Evolutionary conservation across 306 rosid genomes (phyloP).

Genomic region (Rosa chinensis): DNA sequence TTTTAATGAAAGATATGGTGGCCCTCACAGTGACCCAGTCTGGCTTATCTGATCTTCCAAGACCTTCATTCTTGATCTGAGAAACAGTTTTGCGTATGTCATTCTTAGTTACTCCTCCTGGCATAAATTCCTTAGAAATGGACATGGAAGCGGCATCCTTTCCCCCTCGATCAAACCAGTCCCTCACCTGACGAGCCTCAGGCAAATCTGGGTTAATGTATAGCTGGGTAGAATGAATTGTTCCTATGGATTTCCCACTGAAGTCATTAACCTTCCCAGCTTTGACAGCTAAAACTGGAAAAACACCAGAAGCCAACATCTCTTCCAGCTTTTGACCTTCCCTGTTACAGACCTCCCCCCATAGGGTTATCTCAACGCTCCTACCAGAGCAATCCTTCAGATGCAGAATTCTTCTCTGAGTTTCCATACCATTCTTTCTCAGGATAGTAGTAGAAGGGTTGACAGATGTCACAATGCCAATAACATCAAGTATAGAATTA

Average conservation of each 20-base stretch:
- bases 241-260: constrained; percentile 86
- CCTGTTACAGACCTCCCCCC: constrained; percentile 97
- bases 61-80: constrained; percentile 94
- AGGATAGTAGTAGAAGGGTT: constrained; percentile 87
- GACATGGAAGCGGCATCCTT: constrained; percentile 64
- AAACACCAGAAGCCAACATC: constrained; percentile 55
- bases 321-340: constrained; percentile 92
- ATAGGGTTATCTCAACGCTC: constrained; percentile 83
- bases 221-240: constrained; percentile 87
- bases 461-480: constrained; percentile 75
- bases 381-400: constrained; percentile 77
- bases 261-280: constrained; percentile 90
- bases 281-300: constrained; percentile 85
- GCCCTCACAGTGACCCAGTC: constrained; percentile 92
- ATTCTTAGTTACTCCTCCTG: constrained; percentile 68
- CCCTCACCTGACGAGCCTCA: constrained; percentile 64
- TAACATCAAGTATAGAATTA: constrained; percentile 75
- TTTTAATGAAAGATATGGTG: constrained; percentile 77
- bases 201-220: constrained; percentile 80
- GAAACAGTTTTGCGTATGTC: constrained; percentile 84
- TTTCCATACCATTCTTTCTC: constrained; percentile 99
- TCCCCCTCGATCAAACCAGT: constrained; percentile 82
- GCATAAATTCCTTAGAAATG: constrained; percentile 67
- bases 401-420: constrained; percentile 77
- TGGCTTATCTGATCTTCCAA: constrained; percentile 90